These are phyloP conservation scores for Kodamaea leandrae DNA, from an alignment of 805 yeast genomes.

Conservation along the genomic window DNA sequence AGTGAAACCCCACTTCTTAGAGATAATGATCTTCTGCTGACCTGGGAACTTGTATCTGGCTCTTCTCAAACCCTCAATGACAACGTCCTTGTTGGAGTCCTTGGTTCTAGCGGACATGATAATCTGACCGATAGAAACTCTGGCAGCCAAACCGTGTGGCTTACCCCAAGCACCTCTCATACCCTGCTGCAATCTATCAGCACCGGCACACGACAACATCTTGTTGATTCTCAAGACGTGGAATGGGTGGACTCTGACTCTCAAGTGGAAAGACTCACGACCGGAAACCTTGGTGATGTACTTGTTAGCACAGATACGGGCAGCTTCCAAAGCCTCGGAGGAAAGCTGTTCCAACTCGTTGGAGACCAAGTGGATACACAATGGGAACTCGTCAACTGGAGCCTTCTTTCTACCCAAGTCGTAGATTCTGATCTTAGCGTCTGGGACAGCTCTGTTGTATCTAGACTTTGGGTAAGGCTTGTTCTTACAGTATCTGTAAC, in stretches of 20 bases:
- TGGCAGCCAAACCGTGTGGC: constrained; percentile 99
- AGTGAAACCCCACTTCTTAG: constrained; percentile 99
- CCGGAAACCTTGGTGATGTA: constrained; percentile 97
- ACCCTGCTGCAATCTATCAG: constrained; percentile 99
- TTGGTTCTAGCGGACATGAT: constrained; percentile 97
- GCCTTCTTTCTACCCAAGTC: constrained; percentile 99
- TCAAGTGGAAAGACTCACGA: constrained; percentile 99
- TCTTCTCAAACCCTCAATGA: constrained; percentile 99
- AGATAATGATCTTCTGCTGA: constrained; percentile 98
- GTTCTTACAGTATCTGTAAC: constrained; percentile 99
- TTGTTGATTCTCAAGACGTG: constrained; percentile 99
- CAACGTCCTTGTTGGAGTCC: constrained; percentile 96
- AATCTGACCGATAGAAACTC: constrained; percentile 98
- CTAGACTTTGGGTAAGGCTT: constrained; percentile 99
- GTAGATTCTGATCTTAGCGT: constrained; percentile 97
- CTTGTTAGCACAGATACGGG: constrained; percentile 99
- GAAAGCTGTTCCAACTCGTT: constrained; percentile 99
- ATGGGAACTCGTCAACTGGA: constrained; percentile 98
- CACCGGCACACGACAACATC: constrained; percentile 99
- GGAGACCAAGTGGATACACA: constrained; percentile 98
- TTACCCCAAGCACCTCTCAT: constrained; percentile 99
- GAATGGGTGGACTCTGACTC: constrained; percentile 99
- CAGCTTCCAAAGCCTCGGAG: constrained; percentile 99
- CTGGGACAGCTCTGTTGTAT: constrained; percentile 99
- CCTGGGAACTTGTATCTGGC: constrained; percentile 99